Base-by-base conservation (phyloP, 148 eudicot genomes). In the Vaccinium macrocarpon region DNA sequence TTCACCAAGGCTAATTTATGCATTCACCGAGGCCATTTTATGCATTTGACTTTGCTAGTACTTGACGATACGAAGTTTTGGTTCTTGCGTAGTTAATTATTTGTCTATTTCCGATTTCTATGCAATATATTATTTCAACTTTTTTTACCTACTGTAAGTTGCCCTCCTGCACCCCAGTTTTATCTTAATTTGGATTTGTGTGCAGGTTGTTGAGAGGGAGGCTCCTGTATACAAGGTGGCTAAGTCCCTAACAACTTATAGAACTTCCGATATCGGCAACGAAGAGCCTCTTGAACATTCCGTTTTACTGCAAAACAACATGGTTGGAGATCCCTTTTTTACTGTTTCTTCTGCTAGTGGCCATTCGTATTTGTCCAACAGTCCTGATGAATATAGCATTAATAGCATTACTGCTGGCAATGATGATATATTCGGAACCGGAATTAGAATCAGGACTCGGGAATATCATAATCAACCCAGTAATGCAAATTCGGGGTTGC, bases 391-490 rank as follows among this genome's bases (percentile, higher is more conserved):
- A 50, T 48, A 85, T 16, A 77, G 35, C 76, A 46, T 50, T 70
- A 21, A 77, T 23, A 73, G 14, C 78, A 68, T 46, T 78, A 68
- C 83, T 61, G 21, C 82, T 62, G 88, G 73, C n/a, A 80, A 61
- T 62, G 83, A 76, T 85, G 79, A 79, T 49, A 25, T 29, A 66
- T 68, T 70, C 57, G 93, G 86, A 29, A 84, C 86, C 61, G 92
- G 92, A 85, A 92, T 94, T 80, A 87, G 81, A 82, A 76, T 91
- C 56, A 91, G 91, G 88, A 6, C 87, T 55, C 91, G 89, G 49
- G 90, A 78, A 46, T 13, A 27, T 38, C 77, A 59, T 35, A 84
- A 81, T 85, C 87, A 52, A 55, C 84, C 84, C 1, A 51, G 19
- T 53, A 55, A 84, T 13, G 82, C 84, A 29, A 83, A 76, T 83